Conservation (phyloP, 208 protist species). For the Naegleria gruberi region DNA sequence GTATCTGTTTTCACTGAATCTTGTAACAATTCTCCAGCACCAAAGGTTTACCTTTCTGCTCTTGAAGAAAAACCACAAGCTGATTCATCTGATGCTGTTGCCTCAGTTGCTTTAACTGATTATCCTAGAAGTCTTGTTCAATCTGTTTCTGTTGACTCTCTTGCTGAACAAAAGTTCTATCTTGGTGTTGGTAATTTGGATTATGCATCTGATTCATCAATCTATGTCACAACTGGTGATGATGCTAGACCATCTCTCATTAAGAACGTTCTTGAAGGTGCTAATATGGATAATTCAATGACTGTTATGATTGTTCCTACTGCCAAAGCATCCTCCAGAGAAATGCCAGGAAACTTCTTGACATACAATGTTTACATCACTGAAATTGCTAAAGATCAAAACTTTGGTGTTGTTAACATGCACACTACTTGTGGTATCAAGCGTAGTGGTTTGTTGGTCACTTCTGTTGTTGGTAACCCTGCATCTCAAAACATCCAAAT, state of each 20-base stretch:
- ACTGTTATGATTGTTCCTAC: background rate
- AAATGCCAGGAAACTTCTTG: background rate
- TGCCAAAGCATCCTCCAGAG: background rate
- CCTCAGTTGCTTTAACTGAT: background rate
- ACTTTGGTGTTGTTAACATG: background rate
- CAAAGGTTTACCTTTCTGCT: background rate
- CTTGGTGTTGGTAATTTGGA: background rate
- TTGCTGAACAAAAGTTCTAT: background rate
- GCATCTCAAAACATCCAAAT: background rate
- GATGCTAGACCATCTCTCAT: background rate
- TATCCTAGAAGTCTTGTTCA: background rate
- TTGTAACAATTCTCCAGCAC: background rate
- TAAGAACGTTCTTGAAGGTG: background rate
- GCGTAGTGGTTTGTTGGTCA: background rate
- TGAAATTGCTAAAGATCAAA: background rate
- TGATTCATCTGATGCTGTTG: no score
- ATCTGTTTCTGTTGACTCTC: background rate
- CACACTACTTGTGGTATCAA: background rate
- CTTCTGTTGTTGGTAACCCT: background rate
- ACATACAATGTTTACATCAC: background rate
- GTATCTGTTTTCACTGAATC: background rate
- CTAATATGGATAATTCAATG: background rate
- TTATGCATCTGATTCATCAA: background rate
- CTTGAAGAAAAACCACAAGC: background rate
- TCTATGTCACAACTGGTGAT: background rate